phyloP scores from a whole-genome alignment of 108 stramenopile genomes.

The Hondaea fermentalgiana region DNA sequence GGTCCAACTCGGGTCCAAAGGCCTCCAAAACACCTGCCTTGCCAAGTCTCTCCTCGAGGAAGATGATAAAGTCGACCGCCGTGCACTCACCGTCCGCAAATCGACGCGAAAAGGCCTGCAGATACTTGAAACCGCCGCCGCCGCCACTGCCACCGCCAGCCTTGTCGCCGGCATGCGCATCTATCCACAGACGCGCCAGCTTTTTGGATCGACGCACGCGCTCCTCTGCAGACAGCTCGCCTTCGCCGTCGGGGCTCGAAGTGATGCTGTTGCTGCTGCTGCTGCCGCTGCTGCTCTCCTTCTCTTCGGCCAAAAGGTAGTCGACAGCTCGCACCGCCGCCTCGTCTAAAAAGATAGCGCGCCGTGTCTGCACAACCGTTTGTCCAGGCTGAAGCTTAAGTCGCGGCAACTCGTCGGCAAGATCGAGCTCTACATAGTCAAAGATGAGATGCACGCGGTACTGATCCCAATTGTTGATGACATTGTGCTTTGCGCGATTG shows the following conservation, averaged over 20 bases:
- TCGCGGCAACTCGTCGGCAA: constrained; percentile 28
- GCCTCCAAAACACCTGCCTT: background rate
- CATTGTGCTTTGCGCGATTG: constrained; percentile 86
- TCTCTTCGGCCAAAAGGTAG: background rate
- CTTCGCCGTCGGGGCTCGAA: background rate
- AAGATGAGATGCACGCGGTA: constrained; percentile 85
- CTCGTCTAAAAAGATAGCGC: constrained; percentile 62
- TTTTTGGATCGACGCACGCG: background rate
- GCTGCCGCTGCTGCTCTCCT: background rate
- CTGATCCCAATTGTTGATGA: constrained; percentile 64
- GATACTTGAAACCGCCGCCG: background rate
- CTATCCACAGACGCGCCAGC: background rate
- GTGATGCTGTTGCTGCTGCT: too few species aligned
- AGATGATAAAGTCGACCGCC: background rate
- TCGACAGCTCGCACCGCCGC: background rate
- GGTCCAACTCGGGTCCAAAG: background rate
- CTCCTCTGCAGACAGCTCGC: background rate
- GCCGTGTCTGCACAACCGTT: constrained; percentile 72
- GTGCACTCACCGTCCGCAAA: constrained; percentile 16
- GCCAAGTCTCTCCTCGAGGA: background rate
- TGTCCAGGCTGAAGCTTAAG: constrained; percentile 65
- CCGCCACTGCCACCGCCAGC: background rate
- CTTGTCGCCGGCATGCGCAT: background rate
- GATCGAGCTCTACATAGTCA: constrained; percentile 72
- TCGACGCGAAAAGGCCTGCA: background rate